Base-by-base conservation (phyloP, 257 asterid species). In the Solanum megistacrolobum region DNA sequence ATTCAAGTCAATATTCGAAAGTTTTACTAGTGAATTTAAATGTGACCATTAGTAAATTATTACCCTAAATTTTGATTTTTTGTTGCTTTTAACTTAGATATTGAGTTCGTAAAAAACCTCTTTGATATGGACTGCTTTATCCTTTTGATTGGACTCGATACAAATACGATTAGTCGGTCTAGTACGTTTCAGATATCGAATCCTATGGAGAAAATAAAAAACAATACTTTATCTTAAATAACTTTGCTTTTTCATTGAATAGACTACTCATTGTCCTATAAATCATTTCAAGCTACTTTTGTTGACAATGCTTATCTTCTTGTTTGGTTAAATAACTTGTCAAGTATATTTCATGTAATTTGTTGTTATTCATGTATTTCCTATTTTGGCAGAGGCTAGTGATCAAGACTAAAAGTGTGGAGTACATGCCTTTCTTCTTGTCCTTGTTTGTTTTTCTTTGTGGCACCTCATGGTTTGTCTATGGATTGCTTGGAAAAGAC, bases 341-440 rank as follows among this genome's bases (percentile, higher is more conserved):
- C 85, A 29, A 81, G 27, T 81, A 46, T 29, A 2, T 81, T 29
- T 81, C 43, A 82, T 29, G 68, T 62, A 27, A 31, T 87, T 87
- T 84, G 35, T 58, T 60, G 27, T 75, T 36, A n/a, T 23, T 87
- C 7, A 32, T 43, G 6, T 38, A 36, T 20, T 48, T 32, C 35
- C 32, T 12, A 0, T 41, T 87, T 87, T 83, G 71, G 88, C 89
- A 96, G 99, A 94, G 96, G 86, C 62, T 93, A 93, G 99, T 96
- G 94, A 93, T 96, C 83, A 93, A 91, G 84, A 94, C 94, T 31
- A 94, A 92, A 89, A 96, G 98, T 29, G 98, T 96, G 86, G 98
- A 96, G 91, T 95, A 89, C 23, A 96, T 96, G 98, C 98, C 98
- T 5, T 95, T 96, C 84, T 91, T 91, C 23, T 79, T 96, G 58